Conservation (phyloP, 768 basidiomycete species). For the Porphyrellus cyaneotinctus region DNA sequence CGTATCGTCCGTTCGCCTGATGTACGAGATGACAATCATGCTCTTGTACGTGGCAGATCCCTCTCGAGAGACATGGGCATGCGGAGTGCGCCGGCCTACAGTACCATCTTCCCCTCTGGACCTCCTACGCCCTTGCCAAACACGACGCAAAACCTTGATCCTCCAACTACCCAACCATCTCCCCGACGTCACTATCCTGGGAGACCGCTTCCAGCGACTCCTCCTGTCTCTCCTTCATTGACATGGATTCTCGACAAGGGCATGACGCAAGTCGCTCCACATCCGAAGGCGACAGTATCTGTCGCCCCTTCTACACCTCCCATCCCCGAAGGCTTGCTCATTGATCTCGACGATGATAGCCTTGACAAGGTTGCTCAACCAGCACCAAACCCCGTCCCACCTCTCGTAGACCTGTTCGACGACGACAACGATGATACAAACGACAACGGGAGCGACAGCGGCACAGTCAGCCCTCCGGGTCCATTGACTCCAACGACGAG, state of each 20-base stretch:
- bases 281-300: conserved; percentile 19
- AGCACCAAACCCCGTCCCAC: conserved; percentile 8
- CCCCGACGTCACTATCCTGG: conserved; percentile 32
- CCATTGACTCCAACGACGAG: conserved; percentile 31
- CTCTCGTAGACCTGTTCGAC: conserved; percentile 22
- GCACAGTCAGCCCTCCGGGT: conserved; percentile 31
- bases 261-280: conserved; percentile 3
- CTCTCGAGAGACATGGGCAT: conserved; percentile 30
- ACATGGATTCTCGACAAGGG: conserved; percentile 35
- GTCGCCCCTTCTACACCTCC: conserved; percentile 28
- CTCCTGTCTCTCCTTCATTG: conserved; percentile 30
- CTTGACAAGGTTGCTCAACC: conserved; percentile 20
- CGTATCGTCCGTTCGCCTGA: conserved; percentile 30
- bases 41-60: conserved; percentile 30
- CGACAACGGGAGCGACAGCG: conserved; percentile 28
- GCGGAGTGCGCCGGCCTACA: conserved; percentile 34
- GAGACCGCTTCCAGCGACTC: conserved; percentile 32
- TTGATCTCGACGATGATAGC: conserved; percentile 49
- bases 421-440: conserved; percentile 19
- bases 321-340: conserved; percentile 50
- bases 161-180: conserved; percentile 21
- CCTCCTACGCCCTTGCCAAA: conserved; percentile 27
- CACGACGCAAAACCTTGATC: conserved; percentile 23
- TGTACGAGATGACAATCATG: conserved; percentile 25
- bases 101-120: conserved; percentile 32